Base-by-base conservation (phyloP, 345 rosid species). In the Sonneratia caseolaris region DNA sequence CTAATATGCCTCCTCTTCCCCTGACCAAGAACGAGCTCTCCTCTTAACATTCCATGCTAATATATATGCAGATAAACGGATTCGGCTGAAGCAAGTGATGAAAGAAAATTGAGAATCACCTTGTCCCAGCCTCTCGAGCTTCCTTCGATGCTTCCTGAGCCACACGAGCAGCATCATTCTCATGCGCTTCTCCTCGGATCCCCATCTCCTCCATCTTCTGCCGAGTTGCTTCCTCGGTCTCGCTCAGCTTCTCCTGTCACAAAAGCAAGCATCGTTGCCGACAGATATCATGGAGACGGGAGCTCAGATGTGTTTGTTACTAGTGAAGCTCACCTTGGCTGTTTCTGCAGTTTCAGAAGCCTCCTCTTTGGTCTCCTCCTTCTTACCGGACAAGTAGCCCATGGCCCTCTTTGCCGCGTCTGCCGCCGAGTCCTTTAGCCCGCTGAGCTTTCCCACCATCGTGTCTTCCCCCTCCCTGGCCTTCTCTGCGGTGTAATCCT, bases 381-480 rank as follows among this genome's bases (percentile, higher is more conserved):
- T 79, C 77, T 84, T 89, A 2, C 86, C 86, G 0, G 88, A 78
- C 45, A 91, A 75, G 67, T 77, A 73, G 37, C 69, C 89, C 86
- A 81, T 75, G 18, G 96, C 89, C 71, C 80, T 82, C 76, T 81
- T 81, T 0, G 93, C 95, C 1, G 91, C 84, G 9, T 71, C 93
- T 7, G 84, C 75, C 0, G 91, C 86, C n/a, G 81, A 73, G 37
- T 86, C 90, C 75, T 83, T 87, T 69, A 78, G 70, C 78, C 76
- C 88, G 0, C 77, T 80, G 5, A 81, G 76, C 81, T 82, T 85
- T 66, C 83, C 76, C 15, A 37, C 74, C 5, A 77, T 73, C 7
- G 35, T 38, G 2, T 84, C 87, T 75, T 80, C 83, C 2, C 79
- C 84, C 38, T 86, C 81, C 71, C 53, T 68, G 1, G 76, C 86